These are phyloP conservation scores for Botrytis elliptica DNA, from an alignment of 2,329 filamentous ascomycete species.

Conservation along the genomic window DNA sequence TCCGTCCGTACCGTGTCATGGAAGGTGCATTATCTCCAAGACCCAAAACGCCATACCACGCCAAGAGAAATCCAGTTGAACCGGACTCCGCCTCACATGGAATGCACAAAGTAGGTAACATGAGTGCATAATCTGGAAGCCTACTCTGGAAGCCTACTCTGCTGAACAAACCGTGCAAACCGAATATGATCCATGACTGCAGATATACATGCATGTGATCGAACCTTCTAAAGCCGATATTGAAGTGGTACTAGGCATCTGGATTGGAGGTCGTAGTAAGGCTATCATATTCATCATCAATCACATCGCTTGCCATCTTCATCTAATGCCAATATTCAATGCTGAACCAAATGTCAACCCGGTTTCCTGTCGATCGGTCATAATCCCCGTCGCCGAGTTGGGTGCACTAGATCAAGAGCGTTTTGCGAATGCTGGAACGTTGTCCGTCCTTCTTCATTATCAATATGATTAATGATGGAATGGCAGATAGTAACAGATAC, in stretches of 20 bases:
- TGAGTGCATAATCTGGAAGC: constrained; percentile 1
- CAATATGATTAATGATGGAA: background rate
- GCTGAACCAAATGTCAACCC: background rate
- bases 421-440: background rate
- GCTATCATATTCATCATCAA: constrained; percentile 5
- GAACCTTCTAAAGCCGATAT: background rate
- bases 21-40: background rate
- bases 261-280: background rate
- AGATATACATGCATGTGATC: background rate
- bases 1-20: background rate
- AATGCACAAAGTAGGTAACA: background rate
- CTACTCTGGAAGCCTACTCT: background rate
- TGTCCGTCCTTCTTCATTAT: background rate
- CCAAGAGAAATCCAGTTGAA: background rate
- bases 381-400: background rate
- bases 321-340: background rate
- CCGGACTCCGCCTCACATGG: background rate
- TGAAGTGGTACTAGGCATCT: background rate
- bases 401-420: background rate
- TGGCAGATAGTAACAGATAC: background rate
- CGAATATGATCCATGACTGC: background rate
- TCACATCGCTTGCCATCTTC: background rate
- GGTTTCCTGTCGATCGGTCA: background rate
- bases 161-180: background rate
- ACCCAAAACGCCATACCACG: background rate